phyloP scores from a whole-genome alignment of 2,329 filamentous ascomycete species.

The Colletotrichum horii region DNA sequence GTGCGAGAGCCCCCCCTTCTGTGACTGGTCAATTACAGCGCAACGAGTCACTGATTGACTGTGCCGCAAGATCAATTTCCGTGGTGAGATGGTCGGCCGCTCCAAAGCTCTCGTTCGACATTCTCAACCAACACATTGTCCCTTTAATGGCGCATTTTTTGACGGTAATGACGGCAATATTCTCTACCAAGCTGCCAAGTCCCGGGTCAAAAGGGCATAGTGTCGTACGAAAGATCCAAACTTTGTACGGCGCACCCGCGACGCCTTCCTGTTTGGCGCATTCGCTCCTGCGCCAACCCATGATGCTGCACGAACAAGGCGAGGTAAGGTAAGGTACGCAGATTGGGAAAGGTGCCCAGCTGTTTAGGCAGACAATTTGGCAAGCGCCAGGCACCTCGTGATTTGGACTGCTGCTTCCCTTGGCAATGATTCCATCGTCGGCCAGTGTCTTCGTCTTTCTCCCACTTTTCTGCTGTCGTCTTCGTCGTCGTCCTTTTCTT shows the following conservation, averaged over 20 bases:
- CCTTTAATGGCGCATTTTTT: not conserved
- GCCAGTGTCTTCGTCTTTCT: not conserved
- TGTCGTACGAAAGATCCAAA: not conserved
- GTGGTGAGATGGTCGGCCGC: not conserved
- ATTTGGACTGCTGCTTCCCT: not conserved
- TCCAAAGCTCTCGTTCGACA: not conserved
- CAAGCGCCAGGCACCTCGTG: not conserved
- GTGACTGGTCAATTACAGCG: not conserved
- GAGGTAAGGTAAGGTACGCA: not conserved
- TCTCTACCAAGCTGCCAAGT: not conserved
- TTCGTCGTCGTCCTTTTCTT: not conserved
- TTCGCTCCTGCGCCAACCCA: not conserved
- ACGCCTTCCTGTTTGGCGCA: not conserved
- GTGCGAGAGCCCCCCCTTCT: not conserved
- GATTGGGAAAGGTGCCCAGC: not conserved
- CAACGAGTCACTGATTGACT: not conserved
- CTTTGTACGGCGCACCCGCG: not conserved
- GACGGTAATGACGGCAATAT: not conserved
- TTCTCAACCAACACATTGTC: not conserved
- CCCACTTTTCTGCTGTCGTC: not conserved
- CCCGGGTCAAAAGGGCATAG: not conserved
- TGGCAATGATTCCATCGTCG: not conserved
- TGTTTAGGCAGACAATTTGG: not conserved
- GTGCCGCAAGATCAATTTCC: slow-evolving; percentile 15
- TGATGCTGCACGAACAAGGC: not conserved